phyloP scores from a whole-genome alignment of 1,139 yeast species.

The Entelexis sorbosivorans region DNA sequence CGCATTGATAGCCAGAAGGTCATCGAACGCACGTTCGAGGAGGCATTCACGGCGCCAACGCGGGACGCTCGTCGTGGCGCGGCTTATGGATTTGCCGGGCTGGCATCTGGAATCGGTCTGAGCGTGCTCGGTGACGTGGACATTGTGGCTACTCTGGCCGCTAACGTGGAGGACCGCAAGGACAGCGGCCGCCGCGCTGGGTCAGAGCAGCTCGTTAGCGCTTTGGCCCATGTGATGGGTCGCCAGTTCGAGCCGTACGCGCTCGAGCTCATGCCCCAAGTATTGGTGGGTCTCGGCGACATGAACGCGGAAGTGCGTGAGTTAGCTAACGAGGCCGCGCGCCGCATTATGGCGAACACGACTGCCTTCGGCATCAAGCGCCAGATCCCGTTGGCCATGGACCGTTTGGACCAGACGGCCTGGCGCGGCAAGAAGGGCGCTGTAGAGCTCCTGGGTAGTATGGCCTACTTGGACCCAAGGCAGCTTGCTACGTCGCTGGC shows the following conservation, averaged over 20 bases:
- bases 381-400: slow-evolving; percentile 80
- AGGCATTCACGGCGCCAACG: slow-evolving; percentile 42
- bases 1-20: slow-evolving; percentile 45
- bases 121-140: slow-evolving; percentile 64
- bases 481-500: slow-evolving; percentile 85
- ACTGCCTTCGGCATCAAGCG: slow-evolving; percentile 87
- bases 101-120: slow-evolving; percentile 83
- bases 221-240: slow-evolving; percentile 66
- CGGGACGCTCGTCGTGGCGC: slow-evolving; percentile 73
- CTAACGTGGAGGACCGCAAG: slow-evolving; percentile 81
- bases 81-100: slow-evolving; percentile 90
- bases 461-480: slow-evolving; percentile 95
- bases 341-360: slow-evolving; percentile 79
- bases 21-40: slow-evolving; percentile 48
- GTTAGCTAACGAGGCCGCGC: slow-evolving; percentile 80
- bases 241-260: slow-evolving; percentile 86
- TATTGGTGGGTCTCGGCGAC: slow-evolving; percentile 77
- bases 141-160: slow-evolving; percentile 62
- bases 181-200: slow-evolving; percentile 71
- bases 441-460: slow-evolving; percentile 87
- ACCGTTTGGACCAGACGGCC: slow-evolving; percentile 74
- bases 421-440: slow-evolving; percentile 98
- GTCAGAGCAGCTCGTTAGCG: slow-evolving; percentile 77
- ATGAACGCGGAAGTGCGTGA: slow-evolving; percentile 71
- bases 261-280: slow-evolving; percentile 71